Percentiles rank a stretch among this genome's conserved stretches.
Evolutionary conservation across 805 yeast genomes (phyloP).

Genomic region (Lipomyces lipofer): DNA sequence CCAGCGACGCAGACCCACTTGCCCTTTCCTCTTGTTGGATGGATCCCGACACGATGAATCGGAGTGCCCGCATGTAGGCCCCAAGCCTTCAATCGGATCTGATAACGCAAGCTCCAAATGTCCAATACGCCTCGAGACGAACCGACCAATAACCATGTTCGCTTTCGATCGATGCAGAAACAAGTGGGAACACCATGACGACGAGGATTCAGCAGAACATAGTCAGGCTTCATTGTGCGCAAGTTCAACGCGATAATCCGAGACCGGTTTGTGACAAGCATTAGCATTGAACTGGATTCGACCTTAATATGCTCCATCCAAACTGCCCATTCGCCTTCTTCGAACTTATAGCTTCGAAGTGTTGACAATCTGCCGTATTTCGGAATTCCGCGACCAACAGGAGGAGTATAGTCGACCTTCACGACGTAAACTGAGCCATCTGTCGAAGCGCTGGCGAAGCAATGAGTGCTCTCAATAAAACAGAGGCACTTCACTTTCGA

Average conservation of each 20-base stretch:
- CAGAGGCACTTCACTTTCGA: conserved; percentile 35
- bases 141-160: conserved; percentile 71
- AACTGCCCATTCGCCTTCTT: conserved; percentile 47
- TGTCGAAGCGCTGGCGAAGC: conserved; percentile 37
- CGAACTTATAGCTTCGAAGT: conserved; percentile 47
- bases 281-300: conserved; percentile 47
- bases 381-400: conserved; percentile 24
- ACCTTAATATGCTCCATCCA: conserved; percentile 47
- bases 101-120: conserved; percentile 80
- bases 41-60: conserved; percentile 49
- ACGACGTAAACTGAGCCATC: conserved; percentile 38
- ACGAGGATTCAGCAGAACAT: conserved; percentile 54
- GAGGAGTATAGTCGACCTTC: conserved; percentile 32
- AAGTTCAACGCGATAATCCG: conserved; percentile 58
- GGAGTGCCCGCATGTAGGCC: conserved; percentile 53
- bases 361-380: conserved; percentile 34
- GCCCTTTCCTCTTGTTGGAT: conserved; percentile 47
- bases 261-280: conserved; percentile 55
- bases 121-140: conserved; percentile 71
- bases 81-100: conserved; percentile 61
- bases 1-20: conserved; percentile 62
- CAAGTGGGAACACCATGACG: conserved; percentile 66
- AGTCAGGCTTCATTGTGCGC: conserved; percentile 47
- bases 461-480: conserved; percentile 36
- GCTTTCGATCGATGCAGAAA: conserved; percentile 55